Evolutionary conservation across 139 green algal species (phyloP), one percentile per base, ranked within the genome.

Genomic region (Haematococcus lacustris): DNA sequence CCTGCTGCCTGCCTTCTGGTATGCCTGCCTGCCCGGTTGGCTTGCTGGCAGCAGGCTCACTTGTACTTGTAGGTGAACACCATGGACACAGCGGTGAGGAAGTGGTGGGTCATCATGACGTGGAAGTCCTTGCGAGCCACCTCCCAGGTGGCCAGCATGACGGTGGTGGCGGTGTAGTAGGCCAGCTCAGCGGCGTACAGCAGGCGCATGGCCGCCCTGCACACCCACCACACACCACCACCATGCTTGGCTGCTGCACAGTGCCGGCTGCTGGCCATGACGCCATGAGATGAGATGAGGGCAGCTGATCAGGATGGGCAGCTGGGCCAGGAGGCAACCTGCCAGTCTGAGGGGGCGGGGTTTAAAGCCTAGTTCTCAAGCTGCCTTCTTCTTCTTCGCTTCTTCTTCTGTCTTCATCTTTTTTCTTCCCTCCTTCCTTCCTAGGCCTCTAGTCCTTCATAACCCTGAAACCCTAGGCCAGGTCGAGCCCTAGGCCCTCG

Each of bases 81-180:
- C 13, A 91, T 87, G 43, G 89, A 76, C 32, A 65, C 65, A 1
- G 83, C 70, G 0, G 86, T 90, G 43, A 64, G 78, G 32, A 85
- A 73, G 71, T 93, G 88, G 74, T 93, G 88, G 2, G 71, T 41
- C 76, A 91, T 74, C 88, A 93, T 93, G 25, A 85, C 83, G 21
- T 33, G 60, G 37, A 88, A 88, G 80, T 93, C 88, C 64, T 83
- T 86, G 38, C 88, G 77, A 5, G 82, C 76, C 38, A 86, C 79
- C 75, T 93, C 88, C 84, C 84, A 91, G 30, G 85, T 76, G 33
- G 86, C 35, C 53, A 92, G 77, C 80, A 88, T 90, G 73, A 86
- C 74, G 28, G 82, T 69, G 23, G 71, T 81, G 1, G 79, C 72
- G 17, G 83, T 23, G 76, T 91, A 93, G 67, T 87, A 89, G 0